A percentile compares a stretch with the other conserved stretches of the same genome.
Conservation (phyloP, 192 early-diverging fungal species). For the Mortierella claussenii region DNA sequence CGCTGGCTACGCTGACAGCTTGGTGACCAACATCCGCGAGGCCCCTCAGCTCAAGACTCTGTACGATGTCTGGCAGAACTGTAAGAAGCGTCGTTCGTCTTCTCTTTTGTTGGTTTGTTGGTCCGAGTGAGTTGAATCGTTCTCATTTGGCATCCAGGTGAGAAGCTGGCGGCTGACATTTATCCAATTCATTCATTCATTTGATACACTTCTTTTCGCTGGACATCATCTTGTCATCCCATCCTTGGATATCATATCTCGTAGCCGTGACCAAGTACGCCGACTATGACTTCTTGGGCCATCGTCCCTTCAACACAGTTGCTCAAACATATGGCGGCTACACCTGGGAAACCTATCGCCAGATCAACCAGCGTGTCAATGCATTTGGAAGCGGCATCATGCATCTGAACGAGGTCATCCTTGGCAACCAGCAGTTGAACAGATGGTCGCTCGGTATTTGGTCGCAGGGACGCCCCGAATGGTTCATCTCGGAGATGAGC, state of each 20-base stretch:
- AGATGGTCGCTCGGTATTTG: slow-evolving; percentile 73
- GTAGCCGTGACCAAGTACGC: slow-evolving; percentile 64
- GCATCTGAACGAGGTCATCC: slow-evolving; percentile 63
- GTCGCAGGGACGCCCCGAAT: slow-evolving; percentile 69
- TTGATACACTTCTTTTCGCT: no score
- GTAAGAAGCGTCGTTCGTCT: no score
- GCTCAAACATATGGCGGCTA: slow-evolving; percentile 73
- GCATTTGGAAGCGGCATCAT: slow-evolving; percentile 78
- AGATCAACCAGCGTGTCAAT: slow-evolving; percentile 67
- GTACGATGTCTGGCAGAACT: slow-evolving; percentile 59
- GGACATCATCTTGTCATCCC: no score
- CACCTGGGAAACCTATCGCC: slow-evolving; percentile 77
- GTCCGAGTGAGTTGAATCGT: no score
- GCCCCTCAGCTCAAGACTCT: slow-evolving; percentile 61
- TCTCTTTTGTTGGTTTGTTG: no score
- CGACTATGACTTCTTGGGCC: slow-evolving; percentile 72
- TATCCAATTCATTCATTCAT: no score
- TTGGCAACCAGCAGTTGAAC: slow-evolving; percentile 45
- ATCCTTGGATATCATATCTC: no score
- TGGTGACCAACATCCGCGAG: slow-evolving; percentile 50
- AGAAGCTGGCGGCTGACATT: no score
- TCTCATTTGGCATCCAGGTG: no score
- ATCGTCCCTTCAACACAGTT: slow-evolving; percentile 66
- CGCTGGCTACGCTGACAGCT: slow-evolving; percentile 33
- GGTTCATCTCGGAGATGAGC: slow-evolving; percentile 65